These are phyloP conservation scores for Chlorella variabilis DNA, from an alignment of 163 green algal species.

Conservation along the genomic window DNA sequence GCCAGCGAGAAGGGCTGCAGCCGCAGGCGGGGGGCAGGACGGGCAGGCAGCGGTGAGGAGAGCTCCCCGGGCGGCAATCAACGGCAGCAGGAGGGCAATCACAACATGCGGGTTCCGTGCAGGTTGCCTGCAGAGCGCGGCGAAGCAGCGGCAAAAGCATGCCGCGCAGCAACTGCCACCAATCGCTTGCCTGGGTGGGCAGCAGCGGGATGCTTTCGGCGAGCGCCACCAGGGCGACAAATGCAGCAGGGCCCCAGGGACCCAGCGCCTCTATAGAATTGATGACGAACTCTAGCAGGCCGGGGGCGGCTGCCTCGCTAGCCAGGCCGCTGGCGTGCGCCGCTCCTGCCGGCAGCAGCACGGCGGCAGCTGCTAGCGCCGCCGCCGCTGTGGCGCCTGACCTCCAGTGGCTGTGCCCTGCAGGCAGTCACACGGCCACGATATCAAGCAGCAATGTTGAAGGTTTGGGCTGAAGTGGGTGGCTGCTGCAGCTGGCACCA, in stretches of 20 bases:
- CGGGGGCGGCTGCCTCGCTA: background rate
- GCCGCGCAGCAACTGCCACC: no score
- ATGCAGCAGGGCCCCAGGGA: slow-evolving; percentile 48
- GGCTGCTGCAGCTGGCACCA: no score
- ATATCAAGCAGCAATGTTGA: no score
- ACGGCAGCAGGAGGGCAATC: no score
- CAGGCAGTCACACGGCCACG: background rate
- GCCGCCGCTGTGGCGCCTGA: background rate
- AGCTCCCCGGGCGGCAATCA: no score
- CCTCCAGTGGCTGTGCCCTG: background rate
- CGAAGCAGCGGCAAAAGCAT: no score
- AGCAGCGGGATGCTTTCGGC: slow-evolving; percentile 62
- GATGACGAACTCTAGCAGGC: slow-evolving; percentile 27
- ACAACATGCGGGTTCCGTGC: no score
- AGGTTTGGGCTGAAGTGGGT: no score
- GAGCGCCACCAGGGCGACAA: slow-evolving; percentile 42
- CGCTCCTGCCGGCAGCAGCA: slow-evolving; percentile 5
- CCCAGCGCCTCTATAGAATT: slow-evolving; percentile 50
- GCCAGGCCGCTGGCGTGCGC: background rate
- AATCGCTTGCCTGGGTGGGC: slow-evolving; percentile 50
- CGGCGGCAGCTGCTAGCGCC: background rate
- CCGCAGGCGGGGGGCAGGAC: background rate
- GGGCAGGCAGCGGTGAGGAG: no score
- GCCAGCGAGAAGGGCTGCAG: slow-evolving; percentile 55
- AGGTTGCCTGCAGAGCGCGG: no score